Evolutionary conservation across 441 rosid species (phyloP).

Genomic region (Pelargonium citronellum): DNA sequence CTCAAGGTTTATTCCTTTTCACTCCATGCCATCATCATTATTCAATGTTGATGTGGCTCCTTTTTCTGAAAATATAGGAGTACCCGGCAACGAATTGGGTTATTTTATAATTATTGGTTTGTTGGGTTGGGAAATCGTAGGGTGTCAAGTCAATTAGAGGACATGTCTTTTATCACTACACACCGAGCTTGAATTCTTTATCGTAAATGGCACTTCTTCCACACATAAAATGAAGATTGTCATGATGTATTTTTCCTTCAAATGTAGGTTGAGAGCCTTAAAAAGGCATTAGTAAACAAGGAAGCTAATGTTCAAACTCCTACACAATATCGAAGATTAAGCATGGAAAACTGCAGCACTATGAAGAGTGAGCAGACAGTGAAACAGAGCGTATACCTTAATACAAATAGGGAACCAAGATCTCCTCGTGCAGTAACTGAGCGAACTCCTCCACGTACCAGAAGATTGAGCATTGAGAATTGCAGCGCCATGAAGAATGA

Average conservation of each 20-base stretch:
- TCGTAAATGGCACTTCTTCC: background rate
- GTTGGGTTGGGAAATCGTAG: no score
- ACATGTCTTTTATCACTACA: no score
- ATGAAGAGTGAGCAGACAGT: background rate
- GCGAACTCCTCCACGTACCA: constrained; percentile 36
- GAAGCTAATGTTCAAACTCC: constrained; percentile 23
- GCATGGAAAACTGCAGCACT: background rate
- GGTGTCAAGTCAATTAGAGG: no score
- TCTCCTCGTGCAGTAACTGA: constrained; percentile 20
- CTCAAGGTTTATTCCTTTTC: no score
- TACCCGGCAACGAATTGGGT: no score
- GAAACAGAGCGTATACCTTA: constrained; percentile 2
- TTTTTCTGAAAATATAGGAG: no score
- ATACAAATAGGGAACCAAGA: constrained; percentile 16
- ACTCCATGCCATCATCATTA: no score
- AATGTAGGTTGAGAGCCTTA: constrained; percentile 72
- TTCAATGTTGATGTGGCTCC: no score
- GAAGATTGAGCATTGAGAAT: constrained; percentile 60
- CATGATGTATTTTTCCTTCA: background rate
- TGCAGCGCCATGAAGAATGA: constrained; percentile 38
- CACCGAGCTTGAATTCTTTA: no score
- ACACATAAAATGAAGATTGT: background rate
- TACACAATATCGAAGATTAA: background rate
- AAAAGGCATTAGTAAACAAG: constrained; percentile 62
- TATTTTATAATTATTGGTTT: no score